Evolutionary conservation across 2,329 filamentous ascomycete genomes (phyloP).

Genomic region (Aspergillus sp.): DNA sequence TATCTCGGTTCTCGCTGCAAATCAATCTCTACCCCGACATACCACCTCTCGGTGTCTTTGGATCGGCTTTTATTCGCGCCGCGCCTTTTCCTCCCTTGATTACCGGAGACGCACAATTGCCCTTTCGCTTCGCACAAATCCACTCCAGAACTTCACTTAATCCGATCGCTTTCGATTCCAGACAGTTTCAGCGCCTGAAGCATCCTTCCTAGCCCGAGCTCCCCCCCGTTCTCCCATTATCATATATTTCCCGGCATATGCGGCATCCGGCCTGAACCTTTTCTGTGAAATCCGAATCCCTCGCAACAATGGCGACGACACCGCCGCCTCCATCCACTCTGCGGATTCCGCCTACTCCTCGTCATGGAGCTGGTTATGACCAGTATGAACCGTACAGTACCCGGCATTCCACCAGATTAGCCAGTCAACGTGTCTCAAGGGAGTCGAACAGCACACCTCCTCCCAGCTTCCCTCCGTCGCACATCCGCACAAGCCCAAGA

Average conservation of each 20-base stretch:
- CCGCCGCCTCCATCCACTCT: conserved; percentile 40
- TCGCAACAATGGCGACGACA: conserved; percentile 41
- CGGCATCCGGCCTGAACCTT: background rate
- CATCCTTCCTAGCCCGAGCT: background rate
- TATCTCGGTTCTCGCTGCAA: background rate
- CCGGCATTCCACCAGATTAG: conserved; percentile 40
- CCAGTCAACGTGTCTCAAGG: conserved; percentile 29
- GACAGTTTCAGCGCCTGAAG: background rate
- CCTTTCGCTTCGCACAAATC: background rate
- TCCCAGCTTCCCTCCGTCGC: conserved; percentile 23
- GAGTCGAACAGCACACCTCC: conserved; percentile 29
- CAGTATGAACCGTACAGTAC: conserved; percentile 39
- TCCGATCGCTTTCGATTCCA: background rate
- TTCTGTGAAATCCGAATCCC: background rate
- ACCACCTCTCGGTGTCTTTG: background rate
- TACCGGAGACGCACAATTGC: background rate
- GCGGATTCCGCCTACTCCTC: conserved; percentile 44
- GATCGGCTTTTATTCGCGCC: background rate
- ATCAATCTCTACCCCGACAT: background rate
- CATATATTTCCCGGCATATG: background rate
- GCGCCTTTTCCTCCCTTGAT: conserved; percentile 1
- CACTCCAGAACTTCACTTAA: background rate
- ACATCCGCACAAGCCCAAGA: conserved; percentile 16
- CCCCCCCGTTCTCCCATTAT: background rate
- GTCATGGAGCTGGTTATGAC: conserved; percentile 46